These are phyloP conservation scores for Candida nanaspora DNA, from an alignment of 805 yeast species.

Conservation along the genomic window DNA sequence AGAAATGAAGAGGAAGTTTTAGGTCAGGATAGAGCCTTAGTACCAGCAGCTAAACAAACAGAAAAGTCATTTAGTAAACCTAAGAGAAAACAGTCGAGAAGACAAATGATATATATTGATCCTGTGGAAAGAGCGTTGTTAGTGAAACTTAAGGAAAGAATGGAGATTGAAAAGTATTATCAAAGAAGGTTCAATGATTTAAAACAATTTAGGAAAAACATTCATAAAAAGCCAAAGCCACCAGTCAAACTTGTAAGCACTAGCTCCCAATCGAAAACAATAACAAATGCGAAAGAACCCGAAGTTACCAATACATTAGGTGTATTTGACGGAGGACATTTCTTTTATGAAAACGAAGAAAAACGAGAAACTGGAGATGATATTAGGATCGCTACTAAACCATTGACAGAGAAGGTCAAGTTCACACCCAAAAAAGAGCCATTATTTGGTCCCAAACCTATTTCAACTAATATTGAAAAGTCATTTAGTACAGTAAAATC, in stretches of 20 bases:
- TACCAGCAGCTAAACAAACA: too few species aligned
- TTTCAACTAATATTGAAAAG: not conserved
- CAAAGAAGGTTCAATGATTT: conserved; percentile 31
- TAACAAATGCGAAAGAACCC: too few species aligned
- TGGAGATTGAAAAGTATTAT: conserved; percentile 39
- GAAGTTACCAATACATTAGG: conserved; percentile 16
- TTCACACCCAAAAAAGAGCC: conserved; percentile 11
- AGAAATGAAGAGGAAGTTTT: too few species aligned
- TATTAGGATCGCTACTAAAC: conserved; percentile 3
- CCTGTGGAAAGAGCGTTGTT: conserved; percentile 26
- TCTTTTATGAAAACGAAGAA: conserved; percentile 9
- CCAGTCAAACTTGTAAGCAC: too few species aligned
- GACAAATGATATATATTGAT: conserved; percentile 14
- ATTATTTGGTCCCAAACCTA: conserved; percentile 11
- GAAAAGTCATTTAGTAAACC: too few species aligned
- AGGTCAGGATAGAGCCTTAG: too few species aligned
- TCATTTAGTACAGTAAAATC: not conserved
- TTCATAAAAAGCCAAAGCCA: not conserved
- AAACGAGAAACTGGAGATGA: conserved; percentile 1
- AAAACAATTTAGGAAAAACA: not conserved
- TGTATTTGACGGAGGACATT: conserved; percentile 10
- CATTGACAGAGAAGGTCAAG: conserved; percentile 16
- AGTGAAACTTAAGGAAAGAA: conserved; percentile 24
- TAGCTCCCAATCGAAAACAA: too few species aligned
- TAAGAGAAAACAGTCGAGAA: not conserved